phyloP scores from a whole-genome alignment of 2,329 filamentous ascomycete species.

The Sporothrix pallida region DNA sequence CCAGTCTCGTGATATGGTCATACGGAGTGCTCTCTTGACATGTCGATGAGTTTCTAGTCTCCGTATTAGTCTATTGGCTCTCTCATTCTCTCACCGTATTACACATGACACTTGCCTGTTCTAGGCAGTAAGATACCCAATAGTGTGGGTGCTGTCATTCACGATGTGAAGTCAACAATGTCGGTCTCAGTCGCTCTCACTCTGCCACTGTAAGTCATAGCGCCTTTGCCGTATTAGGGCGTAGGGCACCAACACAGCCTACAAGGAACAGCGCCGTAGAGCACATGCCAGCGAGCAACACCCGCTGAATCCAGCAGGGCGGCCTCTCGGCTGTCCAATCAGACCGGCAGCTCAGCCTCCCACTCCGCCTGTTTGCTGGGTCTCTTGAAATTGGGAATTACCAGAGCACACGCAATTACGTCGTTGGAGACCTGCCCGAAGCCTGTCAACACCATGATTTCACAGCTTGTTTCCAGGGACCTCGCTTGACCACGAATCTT shows the following conservation, averaged over 20 bases:
- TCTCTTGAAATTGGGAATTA: neutral
- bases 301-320: slow-evolving; percentile 20
- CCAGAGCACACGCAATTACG: slow-evolving; percentile 3
- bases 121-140: neutral
- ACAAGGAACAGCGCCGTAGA: neutral
- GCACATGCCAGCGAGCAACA: neutral
- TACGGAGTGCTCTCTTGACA: no score
- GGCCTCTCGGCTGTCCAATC: slow-evolving; percentile 29
- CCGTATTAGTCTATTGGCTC: no score
- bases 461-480: neutral
- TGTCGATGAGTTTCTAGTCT: no score
- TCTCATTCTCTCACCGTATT: neutral
- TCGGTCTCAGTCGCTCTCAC: neutral
- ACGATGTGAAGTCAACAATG: neutral
- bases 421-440: neutral
- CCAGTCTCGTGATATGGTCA: no score
- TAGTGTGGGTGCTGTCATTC: neutral
- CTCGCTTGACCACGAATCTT: neutral
- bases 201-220: neutral
- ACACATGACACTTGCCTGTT: slow-evolving; percentile 14
- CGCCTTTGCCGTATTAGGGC: neutral
- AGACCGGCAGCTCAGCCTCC: slow-evolving; percentile 20
- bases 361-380: slow-evolving; percentile 21
- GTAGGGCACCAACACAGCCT: neutral
- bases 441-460: neutral